Base-by-base conservation (phyloP, 129 eudicot genomes). In the Arctium lappa region DNA sequence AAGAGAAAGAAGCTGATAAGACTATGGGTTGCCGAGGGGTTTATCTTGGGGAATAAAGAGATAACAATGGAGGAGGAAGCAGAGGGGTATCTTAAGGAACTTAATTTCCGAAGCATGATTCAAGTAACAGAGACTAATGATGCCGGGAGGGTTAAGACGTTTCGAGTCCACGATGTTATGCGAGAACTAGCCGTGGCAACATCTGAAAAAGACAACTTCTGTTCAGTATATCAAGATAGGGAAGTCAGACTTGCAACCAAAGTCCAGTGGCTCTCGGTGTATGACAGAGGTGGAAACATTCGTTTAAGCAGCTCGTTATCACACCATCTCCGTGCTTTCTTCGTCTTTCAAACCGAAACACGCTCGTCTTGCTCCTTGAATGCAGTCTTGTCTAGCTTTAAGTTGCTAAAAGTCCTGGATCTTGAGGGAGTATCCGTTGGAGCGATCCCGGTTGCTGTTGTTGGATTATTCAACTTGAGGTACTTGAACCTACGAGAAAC, bases 11-110 rank as follows among this genome's bases (percentile, higher is more conserved):
- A 90, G 82, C 86, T 91, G 29, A 86, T 91, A 38, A 88, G 91
- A 79, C 87, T 91, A 50, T 91, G 93, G 96, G 87, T 89, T 46
- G 95, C 95, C 5, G 96, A 88, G 80, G 89, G 93, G 72, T 91
- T 89, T 70, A 87, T 83, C 18, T 16, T 87, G 29, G 93, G 76
- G 85, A 81, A 88, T 83, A 88, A 86, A 80, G 89, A 90, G 77
- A 77, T 87, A 53, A 89, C 93, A 69, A 31, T 81, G 50, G 93
- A 91, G 83, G 97, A 91, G 62, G 91, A 88, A 39, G 93, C 91
- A 48, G 89, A 89, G 79, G 97, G 85, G 27, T 89, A 91, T 66
- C 87, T 89, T 42, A 79, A 63, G 44, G 91, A 91, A 80, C 90
- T 91, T 56, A 88, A 84, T 56, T 75, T 80, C 12, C 87, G 90